These are phyloP conservation scores for Chrysosporium keratinophilum DNA, from an alignment of 2,329 filamentous ascomycete species.

Conservation along the genomic window DNA sequence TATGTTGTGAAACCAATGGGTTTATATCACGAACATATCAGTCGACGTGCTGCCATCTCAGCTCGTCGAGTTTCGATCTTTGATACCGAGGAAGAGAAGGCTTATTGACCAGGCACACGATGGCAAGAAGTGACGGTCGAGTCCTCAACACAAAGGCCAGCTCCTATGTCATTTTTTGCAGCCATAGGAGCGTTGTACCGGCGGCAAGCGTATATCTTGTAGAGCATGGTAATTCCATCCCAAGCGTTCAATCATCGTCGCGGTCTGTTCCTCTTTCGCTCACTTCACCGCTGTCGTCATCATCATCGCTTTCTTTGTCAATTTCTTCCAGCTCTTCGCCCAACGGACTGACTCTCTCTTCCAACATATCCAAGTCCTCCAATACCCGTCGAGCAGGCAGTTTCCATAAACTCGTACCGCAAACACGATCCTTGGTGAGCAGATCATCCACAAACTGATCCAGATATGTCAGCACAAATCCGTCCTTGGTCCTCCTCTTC, in stretches of 20 bases:
- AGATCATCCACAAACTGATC: constrained; percentile 93
- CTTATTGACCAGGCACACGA: no score
- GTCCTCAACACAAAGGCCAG: no score
- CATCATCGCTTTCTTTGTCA: constrained; percentile 27
- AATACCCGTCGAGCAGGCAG: constrained; percentile 70
- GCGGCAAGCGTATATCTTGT: no score
- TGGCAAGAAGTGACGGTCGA: no score
- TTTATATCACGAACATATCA: no score
- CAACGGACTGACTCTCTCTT: constrained; percentile 72
- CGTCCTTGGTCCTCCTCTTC: constrained; percentile 61
- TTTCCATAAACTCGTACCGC: constrained; percentile 86
- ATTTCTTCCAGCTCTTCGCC: constrained; percentile 51
- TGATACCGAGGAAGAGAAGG: no score
- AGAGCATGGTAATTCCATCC: not conserved
- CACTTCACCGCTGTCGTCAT: constrained; percentile 17
- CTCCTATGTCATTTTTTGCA: no score
- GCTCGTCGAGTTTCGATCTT: no score
- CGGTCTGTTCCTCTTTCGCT: constrained; percentile 19
- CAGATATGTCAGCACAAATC: constrained; percentile 66
- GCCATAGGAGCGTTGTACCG: no score
- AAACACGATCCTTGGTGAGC: constrained; percentile 77
- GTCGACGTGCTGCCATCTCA: no score
- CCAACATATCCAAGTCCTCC: constrained; percentile 80
- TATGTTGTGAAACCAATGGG: no score
- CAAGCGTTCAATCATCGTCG: constrained; percentile 23